These are phyloP conservation scores for Delonix regia DNA, from an alignment of 306 rosid species.

Conservation along the genomic window DNA sequence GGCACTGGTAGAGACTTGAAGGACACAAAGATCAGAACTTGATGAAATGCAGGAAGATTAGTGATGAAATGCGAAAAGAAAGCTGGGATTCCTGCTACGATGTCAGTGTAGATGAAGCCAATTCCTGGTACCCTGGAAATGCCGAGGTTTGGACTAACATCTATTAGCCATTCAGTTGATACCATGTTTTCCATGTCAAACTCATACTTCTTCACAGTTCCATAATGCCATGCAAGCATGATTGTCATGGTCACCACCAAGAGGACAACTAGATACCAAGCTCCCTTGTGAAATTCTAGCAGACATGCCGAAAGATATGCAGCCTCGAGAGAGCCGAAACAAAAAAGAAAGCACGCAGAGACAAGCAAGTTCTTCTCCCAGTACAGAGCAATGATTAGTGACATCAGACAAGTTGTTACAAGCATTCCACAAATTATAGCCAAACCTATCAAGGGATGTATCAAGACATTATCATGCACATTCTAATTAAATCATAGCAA, in stretches of 20 bases:
- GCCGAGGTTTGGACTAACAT: slow-evolving; percentile 68
- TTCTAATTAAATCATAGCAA: background rate
- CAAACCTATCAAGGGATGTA: slow-evolving; percentile 52
- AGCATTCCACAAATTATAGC: slow-evolving; percentile 78
- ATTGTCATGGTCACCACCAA: slow-evolving; percentile 55
- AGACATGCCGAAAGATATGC: slow-evolving; percentile 67
- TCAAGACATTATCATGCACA: slow-evolving; percentile 12
- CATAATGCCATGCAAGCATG: slow-evolving; percentile 86
- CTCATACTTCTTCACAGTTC: slow-evolving; percentile 80
- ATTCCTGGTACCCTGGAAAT: slow-evolving; percentile 78
- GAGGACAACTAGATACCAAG: slow-evolving; percentile 77
- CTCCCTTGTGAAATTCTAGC: slow-evolving; percentile 73
- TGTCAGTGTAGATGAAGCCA: slow-evolving; percentile 78
- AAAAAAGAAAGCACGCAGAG: slow-evolving; percentile 55
- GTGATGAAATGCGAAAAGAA: slow-evolving; percentile 86
- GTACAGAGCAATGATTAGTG: slow-evolving; percentile 71
- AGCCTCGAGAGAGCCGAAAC: slow-evolving; percentile 66
- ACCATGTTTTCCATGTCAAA: slow-evolving; percentile 77
- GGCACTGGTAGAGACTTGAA: slow-evolving; percentile 77
- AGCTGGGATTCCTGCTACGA: slow-evolving; percentile 79
- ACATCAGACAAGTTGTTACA: slow-evolving; percentile 78
- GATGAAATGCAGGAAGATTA: slow-evolving; percentile 85
- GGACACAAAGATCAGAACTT: slow-evolving; percentile 74
- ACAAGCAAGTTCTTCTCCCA: slow-evolving; percentile 68
- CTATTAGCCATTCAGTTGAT: slow-evolving; percentile 70